Base-by-base conservation (phyloP, 345 rosid species). In the Citrus sp. region DNA sequence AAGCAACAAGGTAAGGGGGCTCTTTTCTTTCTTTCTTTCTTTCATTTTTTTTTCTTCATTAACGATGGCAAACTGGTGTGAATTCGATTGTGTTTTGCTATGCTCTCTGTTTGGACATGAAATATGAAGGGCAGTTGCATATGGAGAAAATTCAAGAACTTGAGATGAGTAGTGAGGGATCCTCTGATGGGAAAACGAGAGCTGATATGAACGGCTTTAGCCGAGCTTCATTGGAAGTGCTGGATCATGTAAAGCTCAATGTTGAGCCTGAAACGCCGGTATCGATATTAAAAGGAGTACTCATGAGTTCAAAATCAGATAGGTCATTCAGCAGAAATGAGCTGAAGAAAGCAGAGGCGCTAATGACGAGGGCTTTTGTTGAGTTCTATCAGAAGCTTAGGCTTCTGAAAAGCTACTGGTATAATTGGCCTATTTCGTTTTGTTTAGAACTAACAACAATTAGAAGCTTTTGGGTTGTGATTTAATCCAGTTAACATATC, bases 311-410 rank as follows among this genome's bases (percentile, higher is more conserved):
- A 25, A 82, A 72, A 55, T 37, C 87, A 37, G 82, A 83, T 16
- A 30, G 73, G 35, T 69, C 84, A 18, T 89, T 79, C 82, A 83
- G 78, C 86, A 84, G 79, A 80, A 70, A 64, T 2, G 89, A 87
- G 77, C 75, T 89, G 38, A 84, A 67, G 85, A 85, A 80, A 75
- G 91, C 84, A 0, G 97, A 92, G 82, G 80, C 81, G 51, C 81
- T 56, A 9, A 86, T 93, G 72, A 74, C 79, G 1, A 67, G 37
- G 16, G 94, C 93, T 5, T 89, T 92, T 38, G 19, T 85, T 4
- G 87, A 85, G 79, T 93, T 92, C 66, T 81, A 93, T 84, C 81
- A 77, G 25, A 90, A 90, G 81, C 98, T 93, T 83, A 22, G 82
- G 22, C 85, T 84, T 78, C 82, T 92, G 65, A 91, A 88, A 62